Percentiles rank a stretch among this genome's conserved stretches.
phyloP scores from a whole-genome alignment of 768 basidiomycete genomes.

The Nevesoporus exiguus region DNA sequence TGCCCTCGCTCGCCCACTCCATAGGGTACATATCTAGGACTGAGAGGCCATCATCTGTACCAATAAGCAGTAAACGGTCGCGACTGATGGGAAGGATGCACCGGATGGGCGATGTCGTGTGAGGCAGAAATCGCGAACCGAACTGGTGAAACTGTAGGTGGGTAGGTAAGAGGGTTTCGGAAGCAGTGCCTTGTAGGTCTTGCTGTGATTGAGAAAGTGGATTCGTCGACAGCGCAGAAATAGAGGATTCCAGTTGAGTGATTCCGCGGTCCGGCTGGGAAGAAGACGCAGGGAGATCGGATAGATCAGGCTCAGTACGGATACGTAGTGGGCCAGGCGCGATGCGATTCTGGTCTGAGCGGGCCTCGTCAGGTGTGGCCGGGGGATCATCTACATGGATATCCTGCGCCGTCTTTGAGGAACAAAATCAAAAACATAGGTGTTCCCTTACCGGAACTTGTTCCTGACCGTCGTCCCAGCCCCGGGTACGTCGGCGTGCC shows the following conservation, averaged over 20 bases:
- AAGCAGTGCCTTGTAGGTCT: conserved; percentile 36
- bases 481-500: conserved; percentile 54
- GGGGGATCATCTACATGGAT: conserved; percentile 12
- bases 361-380: conserved; percentile 6
- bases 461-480: conserved; percentile 58
- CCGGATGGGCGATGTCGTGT: conserved; percentile 69
- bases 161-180: conserved; percentile 55
- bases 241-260: conserved; percentile 6
- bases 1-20: conserved; percentile 52
- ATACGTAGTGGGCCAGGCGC: conserved; percentile 37
- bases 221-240: conserved; percentile 22
- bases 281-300: conserved; percentile 18
- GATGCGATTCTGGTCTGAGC: conserved; percentile 10
- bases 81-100: conserved; percentile 68
- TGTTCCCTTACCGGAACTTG: conserved; percentile 14
- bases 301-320: conserved; percentile 40
- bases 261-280: conserved; percentile 3
- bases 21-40: conserved; percentile 81
- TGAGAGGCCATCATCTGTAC: conserved; percentile 76
- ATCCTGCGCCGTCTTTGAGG: conserved; percentile 16
- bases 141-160: conserved; percentile 73
- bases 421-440: background rate
- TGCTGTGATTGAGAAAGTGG: conserved; percentile 30
- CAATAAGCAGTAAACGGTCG: conserved; percentile 68
- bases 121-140: conserved; percentile 83